These are phyloP conservation scores for Penicillium sp. DNA, from an alignment of 2,329 filamentous ascomycete species.

Conservation along the genomic window DNA sequence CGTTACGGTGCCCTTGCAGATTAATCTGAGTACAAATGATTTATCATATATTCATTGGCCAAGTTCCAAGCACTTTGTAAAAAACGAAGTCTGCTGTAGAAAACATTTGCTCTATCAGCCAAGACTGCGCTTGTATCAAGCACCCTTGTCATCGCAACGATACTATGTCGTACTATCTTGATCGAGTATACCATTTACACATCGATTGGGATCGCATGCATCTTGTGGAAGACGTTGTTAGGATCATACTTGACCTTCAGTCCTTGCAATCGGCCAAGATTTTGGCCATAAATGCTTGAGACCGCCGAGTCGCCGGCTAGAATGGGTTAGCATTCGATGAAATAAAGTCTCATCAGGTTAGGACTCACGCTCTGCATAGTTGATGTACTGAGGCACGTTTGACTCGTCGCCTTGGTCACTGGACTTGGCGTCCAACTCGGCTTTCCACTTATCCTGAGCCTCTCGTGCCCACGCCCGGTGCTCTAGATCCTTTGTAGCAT, in stretches of 20 bases:
- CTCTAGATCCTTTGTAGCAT: conserved; percentile 37
- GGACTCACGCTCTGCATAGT: conserved; percentile 37
- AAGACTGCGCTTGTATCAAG: not conserved
- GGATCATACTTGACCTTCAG: conserved; percentile 52
- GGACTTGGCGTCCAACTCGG: conserved; percentile 19
- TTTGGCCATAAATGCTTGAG: conserved; percentile 48
- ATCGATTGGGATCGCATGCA: conserved; percentile 34
- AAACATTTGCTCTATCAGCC: not conserved
- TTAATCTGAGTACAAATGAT: too few relatives aligned
- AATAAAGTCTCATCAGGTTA: too few relatives aligned
- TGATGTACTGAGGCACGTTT: conserved; percentile 37
- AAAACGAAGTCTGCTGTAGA: not conserved
- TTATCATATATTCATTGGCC: not conserved
- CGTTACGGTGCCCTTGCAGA: too few relatives aligned
- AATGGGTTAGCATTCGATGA: conserved; percentile 6
- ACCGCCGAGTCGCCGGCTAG: conserved; percentile 35
- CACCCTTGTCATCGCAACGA: too few relatives aligned
- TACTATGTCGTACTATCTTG: not conserved
- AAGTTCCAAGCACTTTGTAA: not conserved
- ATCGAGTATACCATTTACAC: not conserved
- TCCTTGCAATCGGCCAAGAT: conserved; percentile 42
- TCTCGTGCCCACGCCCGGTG: conserved; percentile 43
- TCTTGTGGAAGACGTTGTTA: conserved; percentile 49
- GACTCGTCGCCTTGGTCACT: not conserved
- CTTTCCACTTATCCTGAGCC: conserved; percentile 30